Base-by-base conservation (phyloP, 768 basidiomycete species). In the Phlebiopsis flavidoalba region DNA sequence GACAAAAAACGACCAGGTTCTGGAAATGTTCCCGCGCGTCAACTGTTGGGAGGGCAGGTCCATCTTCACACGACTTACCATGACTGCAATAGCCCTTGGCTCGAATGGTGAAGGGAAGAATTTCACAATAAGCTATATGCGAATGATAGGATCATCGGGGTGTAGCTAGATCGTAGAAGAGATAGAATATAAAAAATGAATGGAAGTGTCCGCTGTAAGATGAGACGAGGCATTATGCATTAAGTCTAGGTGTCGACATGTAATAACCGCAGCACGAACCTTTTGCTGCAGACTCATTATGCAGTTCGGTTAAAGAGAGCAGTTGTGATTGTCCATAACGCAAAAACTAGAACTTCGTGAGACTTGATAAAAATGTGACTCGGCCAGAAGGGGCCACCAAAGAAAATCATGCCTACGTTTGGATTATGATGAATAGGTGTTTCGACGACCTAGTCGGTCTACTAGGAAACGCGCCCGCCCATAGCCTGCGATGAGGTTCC, bases 61-160 rank as follows among this genome's bases (percentile, higher is more conserved):
- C 14, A 53, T 21, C 6, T 33, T 10, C 3, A 19, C 10, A 19
- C 17, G 21, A 69, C 77, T 15, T 60, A 85, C 86, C 86, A 91
- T 89, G 37, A 89, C 69, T 7, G 89, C 85, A 62, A 90, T n/a
- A 87, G 0, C 91, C 91, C 66, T 86, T 90, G 10, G 91, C 91
- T 55, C 93, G 85, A 60, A 93, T 85, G 60, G 77, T 79, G 73
- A 84, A 91, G 0, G 91, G 92, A 3, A 94, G 72, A 64, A 95
- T 93, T 70, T 95, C 93, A n/a, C 60, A 93, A n/a, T n/a, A 75
- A 6, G 80, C n/a, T 79, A 70, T 83, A 86, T 0, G 79, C 67
- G n/a, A 33, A 83, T 71, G 24, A 89, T n/a, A n/a, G n/a, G n/a
- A n/a, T 75, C 73, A 93, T 80, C 5, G 92, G 90, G 1, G 86